These are phyloP conservation scores for Mortierella sp. DNA, from an alignment of 371 early-diverging fungal genomes.

Conservation along the genomic window DNA sequence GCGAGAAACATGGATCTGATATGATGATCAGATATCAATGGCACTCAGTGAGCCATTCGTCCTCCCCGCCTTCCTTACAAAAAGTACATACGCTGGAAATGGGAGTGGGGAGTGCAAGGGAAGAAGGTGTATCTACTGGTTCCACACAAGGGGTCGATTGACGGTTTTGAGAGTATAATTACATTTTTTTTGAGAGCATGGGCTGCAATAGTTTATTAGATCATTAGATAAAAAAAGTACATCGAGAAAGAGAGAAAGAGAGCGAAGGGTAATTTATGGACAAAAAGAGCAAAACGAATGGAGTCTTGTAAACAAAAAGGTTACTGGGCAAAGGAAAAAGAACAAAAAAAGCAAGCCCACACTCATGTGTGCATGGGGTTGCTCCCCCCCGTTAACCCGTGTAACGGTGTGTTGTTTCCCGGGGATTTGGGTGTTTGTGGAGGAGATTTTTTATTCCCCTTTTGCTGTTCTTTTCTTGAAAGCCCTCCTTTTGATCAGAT, in stretches of 20 bases:
- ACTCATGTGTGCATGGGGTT: not conserved
- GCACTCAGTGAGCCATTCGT: no score
- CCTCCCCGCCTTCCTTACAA: no score
- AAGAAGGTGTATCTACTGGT: not conserved
- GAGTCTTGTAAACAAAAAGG: conserved; percentile 1
- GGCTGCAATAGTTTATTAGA: not conserved
- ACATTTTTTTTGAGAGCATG: not conserved
- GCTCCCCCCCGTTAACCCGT: not conserved
- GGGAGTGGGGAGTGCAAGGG: not conserved
- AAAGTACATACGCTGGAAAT: no score
- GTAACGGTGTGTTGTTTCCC: not conserved
- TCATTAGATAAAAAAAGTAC: not conserved
- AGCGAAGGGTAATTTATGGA: not conserved
- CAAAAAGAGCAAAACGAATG: not conserved
- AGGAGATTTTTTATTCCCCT: not conserved
- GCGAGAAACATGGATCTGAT: no score
- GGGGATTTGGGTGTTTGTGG: not conserved
- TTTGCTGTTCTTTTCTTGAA: not conserved
- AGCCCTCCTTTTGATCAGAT: not conserved
- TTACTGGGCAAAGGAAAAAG: not conserved
- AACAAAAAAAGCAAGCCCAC: not conserved
- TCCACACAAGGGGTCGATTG: not conserved
- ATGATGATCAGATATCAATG: no score
- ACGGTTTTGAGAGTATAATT: not conserved
- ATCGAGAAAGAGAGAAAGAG: no score